Evolutionary conservation across 2,329 filamentous ascomycete genomes (phyloP).

Genomic region (Aureobasidium vineae): DNA sequence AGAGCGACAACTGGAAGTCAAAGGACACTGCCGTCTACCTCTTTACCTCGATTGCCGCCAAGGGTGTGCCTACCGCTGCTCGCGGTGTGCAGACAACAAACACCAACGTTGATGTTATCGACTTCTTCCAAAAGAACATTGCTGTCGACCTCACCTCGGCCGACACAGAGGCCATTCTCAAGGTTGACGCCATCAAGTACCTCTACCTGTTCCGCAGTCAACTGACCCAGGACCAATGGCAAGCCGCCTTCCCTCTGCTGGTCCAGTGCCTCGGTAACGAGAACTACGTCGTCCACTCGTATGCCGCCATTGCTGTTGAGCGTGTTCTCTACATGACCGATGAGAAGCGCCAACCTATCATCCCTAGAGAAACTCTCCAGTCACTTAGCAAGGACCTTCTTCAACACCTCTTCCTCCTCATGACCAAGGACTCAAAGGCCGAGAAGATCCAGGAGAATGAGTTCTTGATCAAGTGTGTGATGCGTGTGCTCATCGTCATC

Average conservation of each 20-base stretch:
- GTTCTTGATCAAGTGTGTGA: constrained; percentile 97
- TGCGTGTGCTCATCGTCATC: constrained; percentile 94
- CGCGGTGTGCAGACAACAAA: constrained; percentile 93
- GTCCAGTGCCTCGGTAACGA: constrained; percentile 86
- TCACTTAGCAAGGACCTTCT: constrained; percentile 82
- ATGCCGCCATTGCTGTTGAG: constrained; percentile 95
- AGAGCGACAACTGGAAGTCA: constrained; percentile 78
- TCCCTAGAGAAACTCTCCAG: constrained; percentile 70
- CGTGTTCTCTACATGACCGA: constrained; percentile 81
- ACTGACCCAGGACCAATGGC: constrained; percentile 88
- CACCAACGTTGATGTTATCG: constrained; percentile 69
- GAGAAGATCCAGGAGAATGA: constrained; percentile 98
- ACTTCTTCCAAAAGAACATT: constrained; percentile 93
- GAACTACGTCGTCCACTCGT: constrained; percentile 97
- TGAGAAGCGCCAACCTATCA: constrained; percentile 71
- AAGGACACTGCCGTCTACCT: constrained; percentile 99
- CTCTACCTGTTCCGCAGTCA: constrained; percentile 96
- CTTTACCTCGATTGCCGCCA: constrained; percentile 90
- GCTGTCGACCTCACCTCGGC: constrained; percentile 80
- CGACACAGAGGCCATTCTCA: constrained; percentile 76
- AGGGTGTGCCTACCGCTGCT: constrained; percentile 79
- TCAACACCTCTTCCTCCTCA: constrained; percentile 84
- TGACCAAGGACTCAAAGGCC: constrained; percentile 78
- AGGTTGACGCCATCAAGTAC: constrained; percentile 98
- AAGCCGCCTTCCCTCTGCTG: constrained; percentile 80